Evolutionary conservation across 2,329 filamentous ascomycete species (phyloP), one percentile per base, ranked within the genome.

Genomic region (Botrytis medusae): DNA sequence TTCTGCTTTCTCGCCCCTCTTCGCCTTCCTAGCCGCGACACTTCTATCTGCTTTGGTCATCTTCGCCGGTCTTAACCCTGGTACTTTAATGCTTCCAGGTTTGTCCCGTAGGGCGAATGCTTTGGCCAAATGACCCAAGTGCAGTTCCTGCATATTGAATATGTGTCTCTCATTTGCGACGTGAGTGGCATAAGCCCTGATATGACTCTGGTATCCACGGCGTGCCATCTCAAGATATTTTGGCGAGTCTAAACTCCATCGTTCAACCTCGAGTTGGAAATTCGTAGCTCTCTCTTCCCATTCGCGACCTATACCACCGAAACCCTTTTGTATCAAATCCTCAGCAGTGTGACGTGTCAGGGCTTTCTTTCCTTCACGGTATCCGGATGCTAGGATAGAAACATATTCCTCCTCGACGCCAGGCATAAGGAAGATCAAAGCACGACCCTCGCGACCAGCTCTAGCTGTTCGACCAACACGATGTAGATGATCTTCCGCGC

Each of bases 181-280:
- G 82, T 99, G 96, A 0, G 96, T 99, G 3, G 96, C 94, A 81
- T 99, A 99, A 0, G 96, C 96, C 72, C 96, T 88, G 72, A 99
- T 91, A 80, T 98, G 95, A 69, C 93, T 96, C 80, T 97, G 94
- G 84, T 93, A 99, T 0, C 92, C 96, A 77, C 93, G 90, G 32
- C 94, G 89, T 0, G 93, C 95, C 79, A 94, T 88, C 78, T 97
- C 94, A 7, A 97, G 88, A 57, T 92, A 88, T 72, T 89, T 89
- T 0, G 88, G 84, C 72, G 91, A 88, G 51, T 89, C 87, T 14
- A 91, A 81, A 1, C 88, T 85, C 89, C 90, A 92, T 32, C 90
- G 85, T 81, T 93, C 91, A 34, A 91, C 82, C 44, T 90, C 87
- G 69, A 93, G 84, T 79, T 92, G 90, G 82, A 87, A 89, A 76